These are phyloP conservation scores for Chaetoceros muelleri DNA, from an alignment of 108 stramenopile genomes.

Conservation along the genomic window DNA sequence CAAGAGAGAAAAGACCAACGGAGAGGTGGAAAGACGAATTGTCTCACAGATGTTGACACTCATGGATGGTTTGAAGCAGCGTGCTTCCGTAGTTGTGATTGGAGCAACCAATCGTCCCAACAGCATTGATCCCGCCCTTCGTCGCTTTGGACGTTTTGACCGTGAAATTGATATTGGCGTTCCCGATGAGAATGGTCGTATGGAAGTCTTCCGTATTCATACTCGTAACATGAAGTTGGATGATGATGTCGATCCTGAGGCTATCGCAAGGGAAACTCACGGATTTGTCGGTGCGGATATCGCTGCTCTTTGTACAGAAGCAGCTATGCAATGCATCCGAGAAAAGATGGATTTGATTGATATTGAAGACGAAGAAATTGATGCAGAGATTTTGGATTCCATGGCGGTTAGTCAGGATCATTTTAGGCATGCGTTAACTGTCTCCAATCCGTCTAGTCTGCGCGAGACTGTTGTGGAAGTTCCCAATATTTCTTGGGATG, in stretches of 20 bases:
- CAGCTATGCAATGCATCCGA: conserved; percentile 99
- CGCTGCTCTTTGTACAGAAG: conserved; percentile 99
- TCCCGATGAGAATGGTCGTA: conserved; percentile 98
- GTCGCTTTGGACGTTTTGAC: conserved; percentile 99
- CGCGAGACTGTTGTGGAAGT: conserved; percentile 99
- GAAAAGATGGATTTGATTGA: conserved; percentile 99
- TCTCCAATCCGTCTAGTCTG: conserved; percentile 96
- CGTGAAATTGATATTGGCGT: conserved; percentile 99
- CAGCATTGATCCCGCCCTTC: conserved; percentile 92
- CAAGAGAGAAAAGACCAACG: conserved; percentile 99
- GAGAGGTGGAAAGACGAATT: conserved; percentile 98
- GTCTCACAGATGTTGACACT: conserved; percentile 97
- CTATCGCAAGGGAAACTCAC: conserved; percentile 95
- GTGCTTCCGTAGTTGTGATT: conserved; percentile 94
- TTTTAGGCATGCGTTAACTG: conserved; percentile 93
- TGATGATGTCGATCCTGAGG: conserved; percentile 97
- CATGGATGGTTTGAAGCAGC: conserved; percentile 98
- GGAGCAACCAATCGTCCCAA: conserved; percentile 97
- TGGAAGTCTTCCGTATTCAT: conserved; percentile 99
- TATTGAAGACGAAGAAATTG: conserved; percentile 99
- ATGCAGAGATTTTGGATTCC: conserved; percentile 97
- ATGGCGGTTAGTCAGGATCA: conserved; percentile 99
- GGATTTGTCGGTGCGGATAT: conserved; percentile 99
- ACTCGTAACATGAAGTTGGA: conserved; percentile 99
- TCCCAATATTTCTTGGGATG: conserved; percentile 96